Evolutionary conservation across 176 grass and related monocot species (phyloP).

Genomic region (Eleusine coracana): DNA sequence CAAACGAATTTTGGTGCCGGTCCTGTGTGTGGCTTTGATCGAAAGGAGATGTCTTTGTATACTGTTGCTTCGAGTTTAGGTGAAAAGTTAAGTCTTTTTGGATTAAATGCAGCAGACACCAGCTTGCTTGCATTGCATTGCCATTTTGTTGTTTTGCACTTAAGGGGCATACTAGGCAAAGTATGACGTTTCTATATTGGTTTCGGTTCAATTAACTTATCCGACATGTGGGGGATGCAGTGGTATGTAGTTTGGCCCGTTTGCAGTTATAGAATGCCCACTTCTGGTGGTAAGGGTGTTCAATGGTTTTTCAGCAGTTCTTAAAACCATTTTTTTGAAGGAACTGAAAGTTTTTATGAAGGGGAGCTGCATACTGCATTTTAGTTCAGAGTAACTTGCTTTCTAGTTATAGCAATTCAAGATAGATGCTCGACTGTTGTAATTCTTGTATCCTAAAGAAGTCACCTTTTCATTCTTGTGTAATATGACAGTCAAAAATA

Average conservation of each 20-base stretch:
- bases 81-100: neutral
- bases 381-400: neutral
- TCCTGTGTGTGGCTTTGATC: neutral
- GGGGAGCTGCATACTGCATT: neutral
- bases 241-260: neutral
- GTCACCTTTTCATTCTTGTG: neutral
- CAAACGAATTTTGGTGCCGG: neutral
- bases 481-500: neutral
- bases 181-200: conserved; percentile 15
- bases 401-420: neutral
- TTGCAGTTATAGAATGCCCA: neutral
- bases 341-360: neutral
- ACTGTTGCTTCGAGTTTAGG: neutral
- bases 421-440: neutral
- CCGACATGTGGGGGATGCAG: neutral
- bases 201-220: neutral
- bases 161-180: neutral
- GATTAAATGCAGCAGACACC: neutral
- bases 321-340: neutral
- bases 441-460: neutral
- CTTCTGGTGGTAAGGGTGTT: conserved; percentile 4
- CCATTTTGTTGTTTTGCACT: neutral
- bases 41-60: conserved; percentile 16
- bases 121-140: neutral
- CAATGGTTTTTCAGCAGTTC: neutral